These are phyloP conservation scores for Talaromyces funiculosus DNA, from an alignment of 2,329 filamentous ascomycete species.

Conservation along the genomic window DNA sequence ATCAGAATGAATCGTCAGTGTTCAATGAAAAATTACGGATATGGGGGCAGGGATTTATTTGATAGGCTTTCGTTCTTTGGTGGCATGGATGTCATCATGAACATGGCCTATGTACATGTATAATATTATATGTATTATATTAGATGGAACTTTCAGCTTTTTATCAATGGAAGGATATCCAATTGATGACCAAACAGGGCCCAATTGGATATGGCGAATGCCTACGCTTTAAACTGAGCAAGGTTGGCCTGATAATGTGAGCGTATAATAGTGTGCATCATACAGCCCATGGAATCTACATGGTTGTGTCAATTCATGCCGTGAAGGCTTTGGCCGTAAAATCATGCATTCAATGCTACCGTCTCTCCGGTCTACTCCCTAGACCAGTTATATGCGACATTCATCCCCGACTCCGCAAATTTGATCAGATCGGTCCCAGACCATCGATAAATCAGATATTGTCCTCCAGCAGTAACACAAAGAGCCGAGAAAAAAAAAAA, in stretches of 20 bases:
- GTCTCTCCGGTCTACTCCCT: neutral
- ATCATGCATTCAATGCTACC: neutral
- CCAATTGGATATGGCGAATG: no score
- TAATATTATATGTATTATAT: neutral
- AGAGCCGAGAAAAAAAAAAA: constrained; percentile 31
- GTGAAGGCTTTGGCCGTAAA: neutral
- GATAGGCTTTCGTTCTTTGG: neutral
- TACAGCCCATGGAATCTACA: neutral
- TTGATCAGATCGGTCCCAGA: constrained; percentile 27
- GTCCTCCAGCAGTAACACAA: constrained; percentile 20
- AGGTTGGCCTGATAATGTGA: neutral
- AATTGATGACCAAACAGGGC: no score
- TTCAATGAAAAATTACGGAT: neutral
- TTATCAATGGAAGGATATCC: neutral
- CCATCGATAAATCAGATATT: neutral
- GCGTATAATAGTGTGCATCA: no score
- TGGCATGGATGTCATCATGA: no score
- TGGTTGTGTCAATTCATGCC: neutral
- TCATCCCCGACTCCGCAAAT: constrained; percentile 5
- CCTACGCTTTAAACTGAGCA: neutral
- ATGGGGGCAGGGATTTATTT: neutral
- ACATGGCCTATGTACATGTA: neutral
- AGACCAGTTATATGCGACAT: neutral
- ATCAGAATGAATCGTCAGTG: neutral
- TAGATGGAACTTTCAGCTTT: neutral